Conservation (phyloP, 1,139 yeast genomes). For the Pichia sp. region DNA sequence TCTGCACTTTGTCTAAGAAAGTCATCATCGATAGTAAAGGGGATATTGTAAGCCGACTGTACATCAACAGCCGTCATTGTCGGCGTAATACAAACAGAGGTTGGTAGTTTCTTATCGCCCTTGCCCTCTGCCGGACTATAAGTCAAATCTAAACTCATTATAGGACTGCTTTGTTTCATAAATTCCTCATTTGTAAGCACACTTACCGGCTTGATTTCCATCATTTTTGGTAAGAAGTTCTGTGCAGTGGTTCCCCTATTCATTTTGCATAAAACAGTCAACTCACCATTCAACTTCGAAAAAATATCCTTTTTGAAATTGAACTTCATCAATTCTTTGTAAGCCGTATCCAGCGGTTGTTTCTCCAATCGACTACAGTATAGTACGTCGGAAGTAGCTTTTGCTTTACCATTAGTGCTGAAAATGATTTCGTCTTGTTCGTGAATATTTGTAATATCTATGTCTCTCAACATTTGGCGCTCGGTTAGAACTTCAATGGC, state of each 20-base stretch:
- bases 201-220: neutral
- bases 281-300: conserved; percentile 16
- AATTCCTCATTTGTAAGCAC: neutral
- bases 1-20: conserved; percentile 13
- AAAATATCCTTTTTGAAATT: conserved; percentile 17
- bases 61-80: conserved; percentile 17
- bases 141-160: neutral
- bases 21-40: conserved; percentile 22
- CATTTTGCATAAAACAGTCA: conserved; percentile 8
- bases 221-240: conserved; percentile 17
- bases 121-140: conserved; percentile 5
- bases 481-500: conserved; percentile 18
- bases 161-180: conserved; percentile 2
- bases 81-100: conserved; percentile 14
- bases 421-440: conserved; percentile 20
- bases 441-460: conserved; percentile 19
- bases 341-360: neutral
- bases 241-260: conserved; percentile 12
- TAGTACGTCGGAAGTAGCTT: neutral
- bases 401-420: conserved; percentile 14
- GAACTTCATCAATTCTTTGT: neutral
- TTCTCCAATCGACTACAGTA: neutral
- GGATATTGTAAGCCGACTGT: conserved; percentile 20
- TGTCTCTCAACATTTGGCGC: conserved; percentile 14
- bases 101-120: conserved; percentile 16